Evolutionary conservation across 805 yeast genomes (phyloP).

Genomic region (Kodamaea nitidulidarum): DNA sequence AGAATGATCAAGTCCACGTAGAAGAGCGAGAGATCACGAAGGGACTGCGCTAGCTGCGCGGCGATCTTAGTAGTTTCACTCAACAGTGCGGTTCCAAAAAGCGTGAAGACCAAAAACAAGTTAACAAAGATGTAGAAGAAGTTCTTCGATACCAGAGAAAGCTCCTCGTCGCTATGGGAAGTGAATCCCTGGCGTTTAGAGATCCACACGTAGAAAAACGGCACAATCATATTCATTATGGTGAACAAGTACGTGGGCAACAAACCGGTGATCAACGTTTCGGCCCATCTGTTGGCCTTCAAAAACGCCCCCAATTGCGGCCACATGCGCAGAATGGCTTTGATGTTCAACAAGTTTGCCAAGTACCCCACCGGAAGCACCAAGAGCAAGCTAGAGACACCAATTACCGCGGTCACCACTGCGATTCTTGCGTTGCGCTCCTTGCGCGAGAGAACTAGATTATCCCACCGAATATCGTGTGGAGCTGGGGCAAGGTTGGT

Average conservation of each 20-base stretch:
- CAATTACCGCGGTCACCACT: slow-evolving; percentile 61
- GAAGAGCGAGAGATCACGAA: slow-evolving; percentile 75
- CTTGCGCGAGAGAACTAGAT: slow-evolving; percentile 72
- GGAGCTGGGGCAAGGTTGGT: slow-evolving; percentile 93
- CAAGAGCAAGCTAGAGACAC: slow-evolving; percentile 65
- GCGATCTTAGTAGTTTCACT: slow-evolving; percentile 91
- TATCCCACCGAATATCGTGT: slow-evolving; percentile 90
- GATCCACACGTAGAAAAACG: slow-evolving; percentile 80
- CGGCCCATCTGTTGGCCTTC: slow-evolving; percentile 63
- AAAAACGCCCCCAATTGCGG: slow-evolving; percentile 74
- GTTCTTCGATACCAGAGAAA: slow-evolving; percentile 85
- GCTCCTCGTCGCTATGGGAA: slow-evolving; percentile 88
- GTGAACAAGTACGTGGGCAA: slow-evolving; percentile 91
- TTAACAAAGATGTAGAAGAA: slow-evolving; percentile 93
- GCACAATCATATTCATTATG: slow-evolving; percentile 73
- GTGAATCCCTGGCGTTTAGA: slow-evolving; percentile 84
- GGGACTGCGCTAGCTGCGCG: slow-evolving; percentile 74
- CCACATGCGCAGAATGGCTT: slow-evolving; percentile 75
- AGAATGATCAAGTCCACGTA: slow-evolving; percentile 82
- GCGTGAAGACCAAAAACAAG: slow-evolving; percentile 86
- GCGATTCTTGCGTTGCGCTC: slow-evolving; percentile 66
- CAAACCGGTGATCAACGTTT: slow-evolving; percentile 77
- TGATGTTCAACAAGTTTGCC: slow-evolving; percentile 75
- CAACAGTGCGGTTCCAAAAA: slow-evolving; percentile 87
- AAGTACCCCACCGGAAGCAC: slow-evolving; percentile 80